phyloP scores from a whole-genome alignment of 2,329 filamentous ascomycete genomes.

The Cladophialophora exuberans region DNA sequence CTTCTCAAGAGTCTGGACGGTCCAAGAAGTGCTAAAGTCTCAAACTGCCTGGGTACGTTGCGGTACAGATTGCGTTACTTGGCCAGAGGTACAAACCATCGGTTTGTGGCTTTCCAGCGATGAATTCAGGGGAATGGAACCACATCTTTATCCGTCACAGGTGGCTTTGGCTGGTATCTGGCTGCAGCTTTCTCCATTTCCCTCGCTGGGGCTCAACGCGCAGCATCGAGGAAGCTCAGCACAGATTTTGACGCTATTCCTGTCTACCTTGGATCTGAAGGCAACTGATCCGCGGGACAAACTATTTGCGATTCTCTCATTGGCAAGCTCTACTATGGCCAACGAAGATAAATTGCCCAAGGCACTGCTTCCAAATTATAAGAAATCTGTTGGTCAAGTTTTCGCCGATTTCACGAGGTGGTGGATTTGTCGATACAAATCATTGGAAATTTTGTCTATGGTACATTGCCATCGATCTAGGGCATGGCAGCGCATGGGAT shows the following conservation, averaged over 20 bases:
- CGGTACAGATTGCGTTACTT: background rate
- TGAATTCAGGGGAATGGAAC: background rate
- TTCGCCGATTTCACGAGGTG: background rate
- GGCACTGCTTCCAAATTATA: background rate
- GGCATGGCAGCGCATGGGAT: background rate
- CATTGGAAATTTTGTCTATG: background rate
- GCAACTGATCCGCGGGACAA: background rate
- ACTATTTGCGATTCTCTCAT: background rate
- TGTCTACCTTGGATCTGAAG: background rate
- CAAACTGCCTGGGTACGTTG: background rate
- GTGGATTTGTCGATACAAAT: background rate
- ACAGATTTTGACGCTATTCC: background rate
- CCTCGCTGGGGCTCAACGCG: too few species aligned
- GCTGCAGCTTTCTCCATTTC: background rate
- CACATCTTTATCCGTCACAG: background rate
- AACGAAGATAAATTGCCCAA: background rate
- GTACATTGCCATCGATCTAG: background rate
- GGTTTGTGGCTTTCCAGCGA: background rate
- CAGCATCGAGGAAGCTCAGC: too few species aligned
- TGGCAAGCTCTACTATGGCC: background rate
- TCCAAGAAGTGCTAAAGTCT: background rate
- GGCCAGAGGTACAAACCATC: background rate
- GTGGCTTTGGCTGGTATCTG: background rate
- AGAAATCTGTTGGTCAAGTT: background rate
- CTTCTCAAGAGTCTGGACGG: background rate